Evolutionary conservation across 768 basidiomycete species (phyloP), one percentile per base, ranked within the genome.

Genomic region (Chalciporus piperatus): DNA sequence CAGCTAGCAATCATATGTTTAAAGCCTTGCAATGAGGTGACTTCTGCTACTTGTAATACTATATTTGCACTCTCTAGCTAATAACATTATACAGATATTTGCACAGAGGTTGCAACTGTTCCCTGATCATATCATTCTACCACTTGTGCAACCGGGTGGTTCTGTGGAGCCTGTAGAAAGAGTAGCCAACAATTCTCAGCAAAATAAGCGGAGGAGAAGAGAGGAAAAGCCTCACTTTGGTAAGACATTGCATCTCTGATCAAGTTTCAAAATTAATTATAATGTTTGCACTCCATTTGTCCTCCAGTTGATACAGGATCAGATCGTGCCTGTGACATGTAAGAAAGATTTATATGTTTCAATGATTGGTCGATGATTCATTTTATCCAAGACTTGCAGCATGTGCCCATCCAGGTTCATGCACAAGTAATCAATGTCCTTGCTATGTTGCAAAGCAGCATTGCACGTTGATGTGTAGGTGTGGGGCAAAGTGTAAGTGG

Each of bases 381-480:
- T 16, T 43, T 13, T 32, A 13, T 22, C 40, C 17, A 32, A 76
- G 75, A 16, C 53, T 61, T 6, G 33, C 43, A 16, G 74, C 75
- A 12, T 82, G 81, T 59, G 61, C 67, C 19, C 82, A 84, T 59
- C 48, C 61, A 23, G 82, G 83, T 0, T 60, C 72, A 25, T 84
- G 83, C 55, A 69, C 70, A 37, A 56, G 62, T 3, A 56, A 56
- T 0, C 48, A 58, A 4, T 84, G 83, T 39, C 40, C 51, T 0
- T 84, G 83, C 56, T 72, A 66, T 50, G 38, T 49, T 6, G 57
- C 54, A 13, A 70, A 63, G 7, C 66, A 71, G 12, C 73, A 76
- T 41, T 84, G 83, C 49, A 69, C 75, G 45, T 57, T 74, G 40
- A 72, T 68, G 28, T 84, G 83, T 54, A 69, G 74, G 20, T 84